phyloP scores from a whole-genome alignment of 1,139 yeast species.

The Suhomyces maxii region DNA sequence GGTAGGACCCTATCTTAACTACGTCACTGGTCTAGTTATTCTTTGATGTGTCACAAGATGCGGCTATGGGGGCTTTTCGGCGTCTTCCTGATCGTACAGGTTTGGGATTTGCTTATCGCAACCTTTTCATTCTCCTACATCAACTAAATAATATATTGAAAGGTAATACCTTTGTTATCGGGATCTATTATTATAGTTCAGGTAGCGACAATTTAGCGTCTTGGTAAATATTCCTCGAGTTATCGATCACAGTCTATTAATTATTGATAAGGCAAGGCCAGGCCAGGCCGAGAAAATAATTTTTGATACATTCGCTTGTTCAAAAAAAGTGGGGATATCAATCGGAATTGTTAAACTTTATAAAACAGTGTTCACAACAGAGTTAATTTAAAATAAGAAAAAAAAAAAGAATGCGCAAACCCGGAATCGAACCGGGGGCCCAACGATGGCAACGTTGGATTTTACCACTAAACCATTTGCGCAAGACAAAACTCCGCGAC shows the following conservation, averaged over 20 bases:
- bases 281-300: no score
- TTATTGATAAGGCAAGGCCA: no score
- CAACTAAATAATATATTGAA: background rate
- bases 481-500: conserved; percentile 49
- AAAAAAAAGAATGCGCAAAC: conserved; percentile 16
- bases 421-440: conserved; percentile 23
- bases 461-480: conserved; percentile 22
- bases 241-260: no score
- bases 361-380: background rate
- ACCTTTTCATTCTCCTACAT: background rate
- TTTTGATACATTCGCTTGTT: no score
- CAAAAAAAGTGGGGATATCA: no score
- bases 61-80: background rate
- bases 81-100: background rate
- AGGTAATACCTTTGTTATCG: background rate
- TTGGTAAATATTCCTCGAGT: no score
- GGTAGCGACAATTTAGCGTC: no score
- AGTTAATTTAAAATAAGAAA: background rate
- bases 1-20: no score
- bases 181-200: background rate
- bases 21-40: background rate
- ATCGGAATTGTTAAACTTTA: no score
- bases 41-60: background rate
- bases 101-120: background rate
- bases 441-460: conserved; percentile 22